Evolutionary conservation across 208 protist species (phyloP).

Genomic region (Crithidia sp.): DNA sequence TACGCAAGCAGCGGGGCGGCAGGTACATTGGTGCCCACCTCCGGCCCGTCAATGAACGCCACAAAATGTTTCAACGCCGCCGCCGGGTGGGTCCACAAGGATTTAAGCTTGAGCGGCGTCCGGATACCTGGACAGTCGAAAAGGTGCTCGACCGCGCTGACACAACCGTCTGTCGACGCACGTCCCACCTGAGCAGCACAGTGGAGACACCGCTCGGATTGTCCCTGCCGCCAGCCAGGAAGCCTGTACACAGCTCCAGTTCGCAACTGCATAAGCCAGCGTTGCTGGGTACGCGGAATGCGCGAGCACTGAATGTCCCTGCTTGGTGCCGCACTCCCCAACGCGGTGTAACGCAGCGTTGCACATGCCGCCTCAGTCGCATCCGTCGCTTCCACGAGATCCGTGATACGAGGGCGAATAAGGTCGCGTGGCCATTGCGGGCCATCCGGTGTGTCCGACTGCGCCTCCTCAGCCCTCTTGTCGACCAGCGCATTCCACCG

Average conservation of each 20-base stretch:
- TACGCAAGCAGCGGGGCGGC: neutral
- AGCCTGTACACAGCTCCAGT: neutral
- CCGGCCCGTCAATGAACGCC: neutral
- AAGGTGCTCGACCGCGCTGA: neutral
- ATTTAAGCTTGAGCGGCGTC: neutral
- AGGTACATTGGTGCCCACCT: neutral
- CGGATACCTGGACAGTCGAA: neutral
- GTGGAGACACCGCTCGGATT: neutral
- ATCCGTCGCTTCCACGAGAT: neutral
- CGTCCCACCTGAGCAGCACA: neutral
- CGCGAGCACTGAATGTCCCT: neutral
- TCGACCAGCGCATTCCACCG: neutral
- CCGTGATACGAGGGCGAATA: neutral
- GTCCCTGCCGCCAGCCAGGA: neutral
- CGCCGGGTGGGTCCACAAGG: neutral
- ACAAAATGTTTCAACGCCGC: neutral
- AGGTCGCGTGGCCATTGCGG: constrained; percentile 3
- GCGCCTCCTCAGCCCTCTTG: neutral
- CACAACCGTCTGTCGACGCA: neutral
- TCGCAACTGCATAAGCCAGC: neutral
- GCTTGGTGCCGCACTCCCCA: neutral
- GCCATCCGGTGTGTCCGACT: neutral
- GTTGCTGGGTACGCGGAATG: neutral
- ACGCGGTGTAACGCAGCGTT: neutral
- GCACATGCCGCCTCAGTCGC: neutral